Percentiles rank a stretch among this genome's conserved stretches.
These are phyloP conservation scores for Boechera divaricarpa DNA, from an alignment of 345 rosid species.

Conservation along the genomic window DNA sequence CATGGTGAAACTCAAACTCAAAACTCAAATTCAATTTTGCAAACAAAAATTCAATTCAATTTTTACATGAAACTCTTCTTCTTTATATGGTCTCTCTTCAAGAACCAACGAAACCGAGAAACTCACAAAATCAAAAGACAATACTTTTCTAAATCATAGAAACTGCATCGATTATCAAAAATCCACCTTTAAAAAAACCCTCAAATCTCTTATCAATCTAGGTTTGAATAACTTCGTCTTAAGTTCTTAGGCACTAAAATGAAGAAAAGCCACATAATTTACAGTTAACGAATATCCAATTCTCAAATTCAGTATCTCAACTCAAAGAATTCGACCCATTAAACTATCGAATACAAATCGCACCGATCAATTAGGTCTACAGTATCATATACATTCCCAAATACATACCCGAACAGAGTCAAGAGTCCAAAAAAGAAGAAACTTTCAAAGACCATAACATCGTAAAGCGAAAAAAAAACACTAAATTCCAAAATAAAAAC, in stretches of 20 bases:
- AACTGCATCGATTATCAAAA: neutral
- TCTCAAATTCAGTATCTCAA: constrained; percentile 22
- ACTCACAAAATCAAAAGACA: constrained; percentile 10
- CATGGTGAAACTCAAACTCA: constrained; percentile 2
- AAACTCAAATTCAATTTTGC: constrained; percentile 2
- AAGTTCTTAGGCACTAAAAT: neutral
- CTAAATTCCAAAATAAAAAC: constrained; percentile 6
- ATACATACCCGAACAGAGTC: neutral
- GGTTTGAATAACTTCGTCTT: neutral
- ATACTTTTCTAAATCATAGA: neutral
- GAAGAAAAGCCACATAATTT: constrained; percentile 21
- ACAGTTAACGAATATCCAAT: neutral
- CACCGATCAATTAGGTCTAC: constrained; percentile 31
- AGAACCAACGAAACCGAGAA: neutral
- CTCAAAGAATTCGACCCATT: neutral
- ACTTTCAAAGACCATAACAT: neutral
- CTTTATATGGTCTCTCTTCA: neutral
- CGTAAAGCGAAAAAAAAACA: neutral
- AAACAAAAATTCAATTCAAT: neutral
- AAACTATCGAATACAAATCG: neutral
- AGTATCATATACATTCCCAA: neutral
- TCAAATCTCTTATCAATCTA: constrained; percentile 10
- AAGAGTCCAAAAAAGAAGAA: neutral
- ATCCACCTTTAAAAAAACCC: neutral
- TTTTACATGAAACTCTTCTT: neutral